These are phyloP conservation scores for Apiotrichum gracile DNA, from an alignment of 1,284 basidiomycete genomes.

Conservation along the genomic window DNA sequence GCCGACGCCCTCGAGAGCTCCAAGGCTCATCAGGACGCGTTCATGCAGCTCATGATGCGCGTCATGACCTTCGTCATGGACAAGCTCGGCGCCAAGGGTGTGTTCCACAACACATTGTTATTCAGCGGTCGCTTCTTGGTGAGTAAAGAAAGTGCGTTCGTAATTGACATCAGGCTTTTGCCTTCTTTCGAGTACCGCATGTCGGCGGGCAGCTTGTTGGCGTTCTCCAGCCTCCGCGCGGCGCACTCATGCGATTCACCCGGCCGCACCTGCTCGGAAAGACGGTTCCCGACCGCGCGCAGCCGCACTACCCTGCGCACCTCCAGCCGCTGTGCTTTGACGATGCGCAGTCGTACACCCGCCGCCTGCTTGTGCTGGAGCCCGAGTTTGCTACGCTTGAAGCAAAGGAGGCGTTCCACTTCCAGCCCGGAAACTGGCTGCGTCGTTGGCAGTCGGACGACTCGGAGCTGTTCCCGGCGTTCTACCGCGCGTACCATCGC, in stretches of 20 bases:
- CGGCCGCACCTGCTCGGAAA: slow-evolving; percentile 26
- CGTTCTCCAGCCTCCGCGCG: slow-evolving; percentile 49
- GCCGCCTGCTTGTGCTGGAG: slow-evolving; percentile 30
- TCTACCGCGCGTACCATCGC: slow-evolving; percentile 52
- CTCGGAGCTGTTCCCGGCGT: slow-evolving; percentile 52
- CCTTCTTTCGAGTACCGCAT: slow-evolving; percentile 52
- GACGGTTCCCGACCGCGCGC: slow-evolving; percentile 18
- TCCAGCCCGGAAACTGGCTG: slow-evolving; percentile 48
- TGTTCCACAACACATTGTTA: slow-evolving; percentile 52
- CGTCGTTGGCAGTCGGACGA: slow-evolving; percentile 50
- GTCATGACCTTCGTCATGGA: slow-evolving; percentile 51
- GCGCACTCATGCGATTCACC: slow-evolving; percentile 47
- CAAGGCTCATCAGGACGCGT: slow-evolving; percentile 33
- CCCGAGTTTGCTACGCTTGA: slow-evolving; percentile 32
- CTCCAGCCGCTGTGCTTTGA: slow-evolving; percentile 41
- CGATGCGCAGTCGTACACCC: slow-evolving; percentile 42
- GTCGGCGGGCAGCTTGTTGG: slow-evolving; percentile 50
- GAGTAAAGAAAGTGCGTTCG: slow-evolving; percentile 2
- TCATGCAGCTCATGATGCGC: slow-evolving; percentile 45
- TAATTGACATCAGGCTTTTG: slow-evolving; percentile 40
- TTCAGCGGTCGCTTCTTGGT: slow-evolving; percentile 51
- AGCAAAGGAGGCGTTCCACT: slow-evolving; percentile 46
- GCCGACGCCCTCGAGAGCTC: slow-evolving; percentile 38
- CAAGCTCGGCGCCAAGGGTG: slow-evolving; percentile 52
- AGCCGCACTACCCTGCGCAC: slow-evolving; percentile 38